A percentile compares a stretch with the other conserved stretches of the same genome.
Evolutionary conservation across 192 early-diverging fungal genomes (phyloP).

Genomic region (Podila epigama): DNA sequence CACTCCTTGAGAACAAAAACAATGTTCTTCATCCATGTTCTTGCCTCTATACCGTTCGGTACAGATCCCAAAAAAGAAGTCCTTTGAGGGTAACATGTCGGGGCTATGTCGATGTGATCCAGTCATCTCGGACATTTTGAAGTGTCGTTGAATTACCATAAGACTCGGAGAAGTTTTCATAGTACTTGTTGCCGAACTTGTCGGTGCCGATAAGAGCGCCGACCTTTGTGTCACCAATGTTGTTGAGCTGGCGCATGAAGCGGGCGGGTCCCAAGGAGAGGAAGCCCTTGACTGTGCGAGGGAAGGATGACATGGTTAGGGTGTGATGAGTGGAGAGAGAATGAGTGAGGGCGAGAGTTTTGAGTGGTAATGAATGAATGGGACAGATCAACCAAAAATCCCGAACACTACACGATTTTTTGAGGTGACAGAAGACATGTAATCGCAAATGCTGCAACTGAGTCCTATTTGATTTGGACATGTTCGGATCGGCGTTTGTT

Average conservation of each 20-base stretch:
- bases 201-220: slow-evolving; percentile 77
- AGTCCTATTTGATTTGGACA: too few species aligned
- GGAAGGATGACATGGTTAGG: slow-evolving; percentile 55
- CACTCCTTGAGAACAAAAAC: too few species aligned
- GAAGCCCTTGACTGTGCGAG: slow-evolving; percentile 65
- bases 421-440: background rate
- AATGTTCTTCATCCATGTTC: too few species aligned
- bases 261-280: slow-evolving; percentile 57
- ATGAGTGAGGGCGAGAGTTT: too few species aligned
- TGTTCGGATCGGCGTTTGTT: too few species aligned
- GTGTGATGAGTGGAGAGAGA: slow-evolving; percentile 7
- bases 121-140: background rate
- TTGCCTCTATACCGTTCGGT: too few species aligned
- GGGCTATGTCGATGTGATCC: too few species aligned
- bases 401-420: too few species aligned
- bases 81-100: too few species aligned
- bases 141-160: slow-evolving; percentile 55
- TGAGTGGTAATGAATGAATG: too few species aligned
- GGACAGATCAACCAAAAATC: too few species aligned
- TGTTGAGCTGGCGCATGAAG: slow-evolving; percentile 58
- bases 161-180: slow-evolving; percentile 72
- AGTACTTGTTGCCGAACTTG: slow-evolving; percentile 81
- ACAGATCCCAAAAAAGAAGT: too few species aligned
- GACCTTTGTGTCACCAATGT: slow-evolving; percentile 70
- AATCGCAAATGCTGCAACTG: background rate